These are phyloP conservation scores for Spathaspora passalidarum DNA, from an alignment of 805 yeast genomes.

Conservation along the genomic window DNA sequence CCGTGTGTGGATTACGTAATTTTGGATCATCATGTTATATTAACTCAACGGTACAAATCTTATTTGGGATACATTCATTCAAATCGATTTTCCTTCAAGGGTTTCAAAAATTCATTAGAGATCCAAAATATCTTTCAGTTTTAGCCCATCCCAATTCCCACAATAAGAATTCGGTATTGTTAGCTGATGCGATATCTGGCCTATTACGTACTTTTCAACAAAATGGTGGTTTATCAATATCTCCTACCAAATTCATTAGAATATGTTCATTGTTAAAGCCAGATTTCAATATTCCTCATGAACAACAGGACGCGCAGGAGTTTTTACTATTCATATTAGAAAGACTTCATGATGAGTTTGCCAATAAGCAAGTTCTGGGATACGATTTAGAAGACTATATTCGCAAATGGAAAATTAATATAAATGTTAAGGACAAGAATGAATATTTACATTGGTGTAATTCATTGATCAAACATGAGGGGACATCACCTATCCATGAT, in stretches of 20 bases:
- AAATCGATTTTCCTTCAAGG: conserved; percentile 45
- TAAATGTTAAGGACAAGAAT: conserved; percentile 31
- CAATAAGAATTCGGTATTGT: conserved; percentile 18
- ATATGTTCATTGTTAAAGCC: conserved; percentile 54
- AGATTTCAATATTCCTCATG: conserved; percentile 64
- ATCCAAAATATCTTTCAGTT: conserved; percentile 25
- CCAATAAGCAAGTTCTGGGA: conserved; percentile 20
- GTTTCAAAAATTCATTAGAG: conserved; percentile 43
- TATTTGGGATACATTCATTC: conserved; percentile 54
- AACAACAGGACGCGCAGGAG: conserved; percentile 83
- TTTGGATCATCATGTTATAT: conserved; percentile 76
- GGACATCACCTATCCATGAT: conserved; percentile 64
- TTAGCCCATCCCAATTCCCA: conserved; percentile 16
- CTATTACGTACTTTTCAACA: conserved; percentile 56
- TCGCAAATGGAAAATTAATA: conserved; percentile 29
- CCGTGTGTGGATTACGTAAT: conserved; percentile 62
- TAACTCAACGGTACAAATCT: conserved; percentile 68
- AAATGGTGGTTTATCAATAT: conserved; percentile 59
- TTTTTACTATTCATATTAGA: conserved; percentile 65
- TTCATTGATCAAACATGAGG: conserved; percentile 49
- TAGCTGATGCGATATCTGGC: conserved; percentile 51
- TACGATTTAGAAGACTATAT: conserved; percentile 23
- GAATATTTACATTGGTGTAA: conserved; percentile 66
- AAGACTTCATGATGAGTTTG: conserved; percentile 64
- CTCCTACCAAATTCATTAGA: conserved; percentile 63